A percentile compares a stretch with the other conserved stretches of the same genome.
phyloP scores from a whole-genome alignment of 1,139 yeast genomes.

The Debaryomycetaceae sp. region DNA sequence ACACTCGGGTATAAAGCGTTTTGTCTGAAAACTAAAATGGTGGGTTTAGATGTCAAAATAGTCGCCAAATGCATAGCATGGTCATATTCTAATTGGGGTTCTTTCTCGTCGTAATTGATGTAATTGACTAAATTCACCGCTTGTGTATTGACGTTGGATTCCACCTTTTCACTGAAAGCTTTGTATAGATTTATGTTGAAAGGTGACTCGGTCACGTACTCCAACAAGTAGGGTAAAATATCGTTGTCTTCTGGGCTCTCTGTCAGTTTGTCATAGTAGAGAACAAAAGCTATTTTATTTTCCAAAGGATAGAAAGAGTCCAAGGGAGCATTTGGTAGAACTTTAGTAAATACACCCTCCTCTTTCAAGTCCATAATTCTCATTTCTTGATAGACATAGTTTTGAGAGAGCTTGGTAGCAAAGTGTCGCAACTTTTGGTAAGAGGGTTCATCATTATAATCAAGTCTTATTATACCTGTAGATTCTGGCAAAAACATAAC shows the following conservation, averaged over 20 bases:
- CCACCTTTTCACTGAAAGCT: conserved; percentile 45
- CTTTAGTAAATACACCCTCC: conserved; percentile 24
- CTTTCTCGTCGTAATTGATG: conserved; percentile 32
- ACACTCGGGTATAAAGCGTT: conserved; percentile 49
- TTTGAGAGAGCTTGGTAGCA: conserved; percentile 31
- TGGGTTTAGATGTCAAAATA: conserved; percentile 57
- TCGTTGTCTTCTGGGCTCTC: conserved; percentile 58
- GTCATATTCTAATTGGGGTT: conserved; percentile 28
- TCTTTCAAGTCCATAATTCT: conserved; percentile 27
- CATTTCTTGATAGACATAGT: conserved; percentile 37
- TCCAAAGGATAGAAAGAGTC: conserved; percentile 40
- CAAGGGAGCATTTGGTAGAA: conserved; percentile 30
- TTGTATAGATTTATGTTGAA: conserved; percentile 52
- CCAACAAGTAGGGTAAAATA: conserved; percentile 56
- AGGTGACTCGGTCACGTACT: conserved; percentile 55
- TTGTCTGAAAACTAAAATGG: conserved; percentile 57
- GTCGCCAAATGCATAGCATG: conserved; percentile 48
- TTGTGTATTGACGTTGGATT: conserved; percentile 38
- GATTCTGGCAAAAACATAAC: conserved; percentile 40
- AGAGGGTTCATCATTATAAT: conserved; percentile 26
- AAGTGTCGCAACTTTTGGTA: conserved; percentile 32
- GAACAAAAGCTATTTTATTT: conserved; percentile 49
- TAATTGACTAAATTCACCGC: conserved; percentile 38
- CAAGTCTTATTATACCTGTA: conserved; percentile 32
- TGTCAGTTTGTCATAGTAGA: conserved; percentile 50